Evolutionary conservation across 139 green algal genomes (phyloP).

Genomic region (Asterochloris erici): DNA sequence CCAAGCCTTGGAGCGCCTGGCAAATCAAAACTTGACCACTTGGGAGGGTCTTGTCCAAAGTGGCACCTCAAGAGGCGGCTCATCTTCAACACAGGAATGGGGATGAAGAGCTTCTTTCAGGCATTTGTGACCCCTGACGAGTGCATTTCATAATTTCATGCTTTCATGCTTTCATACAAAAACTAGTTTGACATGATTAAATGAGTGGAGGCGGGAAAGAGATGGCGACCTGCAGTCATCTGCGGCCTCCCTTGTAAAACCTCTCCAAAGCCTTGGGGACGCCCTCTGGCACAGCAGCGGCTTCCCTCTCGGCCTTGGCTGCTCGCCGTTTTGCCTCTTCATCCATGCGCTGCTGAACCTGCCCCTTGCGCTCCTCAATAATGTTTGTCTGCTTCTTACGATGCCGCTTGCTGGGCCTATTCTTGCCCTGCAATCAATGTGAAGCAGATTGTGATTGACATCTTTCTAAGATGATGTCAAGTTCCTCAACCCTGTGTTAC

Average conservation of each 20-base stretch:
- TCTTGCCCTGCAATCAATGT: conserved; percentile 65
- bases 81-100: no score
- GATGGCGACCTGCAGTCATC: not conserved
- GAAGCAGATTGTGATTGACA: not conserved
- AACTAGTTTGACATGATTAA: no score
- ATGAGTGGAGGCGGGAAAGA: no score
- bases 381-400: conserved; percentile 91
- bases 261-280: conserved; percentile 62
- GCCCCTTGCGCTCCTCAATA: conserved; percentile 65
- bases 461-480: not conserved
- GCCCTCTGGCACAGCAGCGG: conserved; percentile 26
- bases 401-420: conserved; percentile 74
- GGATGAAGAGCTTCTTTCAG: no score
- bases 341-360: conserved; percentile 23
- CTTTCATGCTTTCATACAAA: no score
- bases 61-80: no score
- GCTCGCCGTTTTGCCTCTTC: conserved; percentile 17
- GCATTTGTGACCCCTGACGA: no score
- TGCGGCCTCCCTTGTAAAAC: conserved; percentile 50
- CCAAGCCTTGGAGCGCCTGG: conserved; percentile 36
- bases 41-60: conserved; percentile 43
- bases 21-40: conserved; percentile 29
- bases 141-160: no score
- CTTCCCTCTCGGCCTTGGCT: conserved; percentile 12
- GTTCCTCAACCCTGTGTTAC: not conserved